Conservation (phyloP, 2,329 filamentous ascomycete species). For the Cadophora malorum region DNA sequence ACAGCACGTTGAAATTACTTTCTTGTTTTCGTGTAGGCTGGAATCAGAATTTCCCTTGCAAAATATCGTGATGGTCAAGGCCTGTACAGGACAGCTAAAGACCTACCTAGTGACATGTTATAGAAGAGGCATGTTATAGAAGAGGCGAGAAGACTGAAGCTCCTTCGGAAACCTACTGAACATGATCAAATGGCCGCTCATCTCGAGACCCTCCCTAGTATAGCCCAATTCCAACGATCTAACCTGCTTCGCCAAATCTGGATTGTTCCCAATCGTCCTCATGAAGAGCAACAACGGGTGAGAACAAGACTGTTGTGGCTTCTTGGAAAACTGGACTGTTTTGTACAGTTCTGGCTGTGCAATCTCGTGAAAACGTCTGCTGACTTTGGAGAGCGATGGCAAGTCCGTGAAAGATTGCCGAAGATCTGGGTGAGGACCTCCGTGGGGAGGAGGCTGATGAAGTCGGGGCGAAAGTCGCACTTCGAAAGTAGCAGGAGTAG, state of each 20-base stretch:
- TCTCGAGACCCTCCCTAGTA: neutral
- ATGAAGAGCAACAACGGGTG: conserved; percentile 6
- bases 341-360: neutral
- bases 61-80: too few relatives aligned
- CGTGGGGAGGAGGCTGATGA: neutral
- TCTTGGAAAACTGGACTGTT: neutral
- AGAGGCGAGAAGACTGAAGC: too few relatives aligned
- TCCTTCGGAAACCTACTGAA: too few relatives aligned
- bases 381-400: neutral
- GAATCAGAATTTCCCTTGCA: too few relatives aligned
- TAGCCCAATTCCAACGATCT: neutral
- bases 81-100: too few relatives aligned
- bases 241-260: neutral
- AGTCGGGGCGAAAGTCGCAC: neutral
- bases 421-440: neutral
- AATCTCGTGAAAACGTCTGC: neutral
- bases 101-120: too few relatives aligned
- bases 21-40: too few relatives aligned
- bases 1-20: too few relatives aligned
- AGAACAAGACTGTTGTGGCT: neutral
- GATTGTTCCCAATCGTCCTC: neutral
- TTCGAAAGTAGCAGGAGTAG: neutral
- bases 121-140: too few relatives aligned
- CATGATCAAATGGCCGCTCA: too few relatives aligned
- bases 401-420: neutral